A percentile compares a stretch with the other conserved stretches of the same genome.
phyloP scores from a whole-genome alignment of 2,329 filamentous ascomycete genomes.

The Chaetoscypha palmicola region DNA sequence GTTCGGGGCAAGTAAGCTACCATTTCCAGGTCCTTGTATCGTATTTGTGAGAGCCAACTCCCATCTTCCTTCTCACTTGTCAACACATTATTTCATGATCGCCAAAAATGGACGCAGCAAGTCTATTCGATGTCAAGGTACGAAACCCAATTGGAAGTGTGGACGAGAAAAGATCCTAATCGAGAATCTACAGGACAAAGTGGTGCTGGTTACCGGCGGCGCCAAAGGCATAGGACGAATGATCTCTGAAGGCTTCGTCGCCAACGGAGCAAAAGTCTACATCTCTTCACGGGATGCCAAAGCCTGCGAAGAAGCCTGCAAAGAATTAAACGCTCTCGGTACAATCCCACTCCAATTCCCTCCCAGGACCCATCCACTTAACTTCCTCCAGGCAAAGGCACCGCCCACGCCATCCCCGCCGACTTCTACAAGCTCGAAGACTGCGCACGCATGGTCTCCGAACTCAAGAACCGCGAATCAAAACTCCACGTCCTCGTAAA shows the following conservation, averaged over 20 bases:
- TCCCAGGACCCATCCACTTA: not conserved
- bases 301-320: constrained; percentile 50
- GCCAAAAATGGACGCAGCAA: constrained; percentile 45
- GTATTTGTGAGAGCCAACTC: not conserved
- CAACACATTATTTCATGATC: constrained; percentile 1
- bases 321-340: constrained; percentile 48
- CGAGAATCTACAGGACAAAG: constrained; percentile 43
- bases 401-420: constrained; percentile 51
- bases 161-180: no score
- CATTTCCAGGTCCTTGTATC: not conserved
- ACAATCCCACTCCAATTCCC: constrained; percentile 14
- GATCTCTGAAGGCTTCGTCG: constrained; percentile 60
- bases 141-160: no score
- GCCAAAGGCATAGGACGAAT: constrained; percentile 60
- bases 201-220: constrained; percentile 51
- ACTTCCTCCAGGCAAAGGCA: constrained; percentile 36
- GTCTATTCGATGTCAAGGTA: constrained; percentile 54
- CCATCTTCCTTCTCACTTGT: not conserved
- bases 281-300: constrained; percentile 60
- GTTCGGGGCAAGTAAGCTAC: not conserved
- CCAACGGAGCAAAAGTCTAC: constrained; percentile 61
- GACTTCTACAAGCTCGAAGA: constrained; percentile 58
- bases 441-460: constrained; percentile 48
- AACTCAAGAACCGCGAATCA: constrained; percentile 45
- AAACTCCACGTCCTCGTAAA: constrained; percentile 57